These are phyloP conservation scores for Keithomyces neogunnii DNA, from an alignment of 2,329 filamentous ascomycete genomes.

Conservation along the genomic window DNA sequence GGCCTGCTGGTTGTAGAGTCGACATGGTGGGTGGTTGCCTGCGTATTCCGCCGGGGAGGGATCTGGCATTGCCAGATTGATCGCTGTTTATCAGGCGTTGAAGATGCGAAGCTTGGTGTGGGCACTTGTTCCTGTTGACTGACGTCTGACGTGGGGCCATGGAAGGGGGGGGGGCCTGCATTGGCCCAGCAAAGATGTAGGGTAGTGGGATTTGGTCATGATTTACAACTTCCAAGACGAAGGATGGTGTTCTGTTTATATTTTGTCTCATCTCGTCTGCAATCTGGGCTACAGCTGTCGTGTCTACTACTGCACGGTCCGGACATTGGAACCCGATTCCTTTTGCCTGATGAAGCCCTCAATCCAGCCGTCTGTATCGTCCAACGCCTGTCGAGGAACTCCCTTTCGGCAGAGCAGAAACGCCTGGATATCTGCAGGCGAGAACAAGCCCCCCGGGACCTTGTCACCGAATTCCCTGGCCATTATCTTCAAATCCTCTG, in stretches of 20 bases:
- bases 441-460: conserved; percentile 45
- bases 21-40: conserved; percentile 29
- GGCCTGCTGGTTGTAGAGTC: conserved; percentile 35
- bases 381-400: conserved; percentile 44
- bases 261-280: no score
- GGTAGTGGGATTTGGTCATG: no score
- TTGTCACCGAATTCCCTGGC: conserved; percentile 40
- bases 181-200: no score
- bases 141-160: no score
- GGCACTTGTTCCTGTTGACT: no score
- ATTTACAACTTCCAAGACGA: no score
- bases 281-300: background rate
- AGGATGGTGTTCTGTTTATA: no score
- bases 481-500: conserved; percentile 33
- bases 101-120: background rate
- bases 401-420: conserved; percentile 56
- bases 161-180: no score
- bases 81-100: background rate
- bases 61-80: background rate
- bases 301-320: conserved; percentile 31
- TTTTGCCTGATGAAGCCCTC: conserved; percentile 42
- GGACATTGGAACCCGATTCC: conserved; percentile 37
- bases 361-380: conserved; percentile 46
- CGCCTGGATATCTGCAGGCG: conserved; percentile 56
- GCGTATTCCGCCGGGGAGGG: background rate